Conservation (phyloP, 163 green algal genomes). For the Volvox carteri region DNA sequence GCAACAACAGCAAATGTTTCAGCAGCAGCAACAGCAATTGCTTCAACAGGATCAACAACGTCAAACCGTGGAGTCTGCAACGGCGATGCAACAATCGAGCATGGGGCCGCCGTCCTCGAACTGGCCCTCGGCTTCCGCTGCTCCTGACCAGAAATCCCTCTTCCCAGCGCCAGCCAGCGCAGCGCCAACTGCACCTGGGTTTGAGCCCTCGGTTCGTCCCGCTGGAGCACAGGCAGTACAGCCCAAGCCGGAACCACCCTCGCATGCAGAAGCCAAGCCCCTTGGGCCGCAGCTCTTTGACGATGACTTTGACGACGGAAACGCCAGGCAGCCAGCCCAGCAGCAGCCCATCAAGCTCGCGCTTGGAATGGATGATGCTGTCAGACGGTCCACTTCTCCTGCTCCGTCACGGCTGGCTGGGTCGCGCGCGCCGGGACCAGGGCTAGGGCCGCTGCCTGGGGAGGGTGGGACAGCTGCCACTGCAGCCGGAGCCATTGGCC, state of each 20-base stretch:
- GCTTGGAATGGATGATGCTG: slow-evolving; percentile 40
- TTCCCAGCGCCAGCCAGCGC: not conserved
- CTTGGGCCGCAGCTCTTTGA: slow-evolving; percentile 39
- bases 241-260: not conserved
- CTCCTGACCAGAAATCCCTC: not conserved
- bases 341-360: slow-evolving; percentile 40
- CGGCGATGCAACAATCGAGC: not conserved
- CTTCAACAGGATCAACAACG: not conserved
- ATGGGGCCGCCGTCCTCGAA: not conserved
- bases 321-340: not conserved
- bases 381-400: slow-evolving; percentile 5
- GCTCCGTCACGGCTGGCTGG: slow-evolving; percentile 29
- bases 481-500: not conserved
- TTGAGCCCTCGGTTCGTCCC: not conserved
- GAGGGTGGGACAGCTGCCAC: slow-evolving; percentile 31
- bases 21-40: slow-evolving; percentile 9
- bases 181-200: not conserved
- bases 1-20: not conserved
- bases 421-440: not conserved
- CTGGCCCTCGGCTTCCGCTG: not conserved
- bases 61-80: not conserved
- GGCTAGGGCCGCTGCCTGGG: not conserved
- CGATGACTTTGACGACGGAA: slow-evolving; percentile 18
- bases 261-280: slow-evolving; percentile 10
- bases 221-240: not conserved